Base-by-base conservation (phyloP, 2,329 filamentous ascomycete species). In the Colletotrichum sp. region DNA sequence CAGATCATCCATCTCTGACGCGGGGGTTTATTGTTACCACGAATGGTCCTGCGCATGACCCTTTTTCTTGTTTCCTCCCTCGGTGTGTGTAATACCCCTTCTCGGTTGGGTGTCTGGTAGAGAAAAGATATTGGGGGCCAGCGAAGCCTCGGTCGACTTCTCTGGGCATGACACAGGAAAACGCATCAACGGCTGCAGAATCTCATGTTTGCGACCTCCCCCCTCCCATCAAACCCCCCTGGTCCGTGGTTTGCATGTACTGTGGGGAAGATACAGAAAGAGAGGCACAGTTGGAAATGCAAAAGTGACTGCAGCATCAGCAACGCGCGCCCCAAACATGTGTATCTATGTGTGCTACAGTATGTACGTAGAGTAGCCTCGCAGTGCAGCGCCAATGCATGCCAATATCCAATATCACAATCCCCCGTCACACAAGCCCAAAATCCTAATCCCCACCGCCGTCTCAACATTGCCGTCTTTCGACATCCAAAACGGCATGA, bases 311-410 rank as follows among this genome's bases (percentile, higher is more conserved):
- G 26, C 24, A 30, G 16, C 60, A 63, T 36, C 60, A 63, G 28
- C 60, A 39, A 36, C 30, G 22, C 24, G 34, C 34, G 63, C 34
- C 16, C 63, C 22, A 10, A 44, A 44, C 39, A 44, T 44, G 39
- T 44, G 39, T 44, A 10, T 44, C 8, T 44, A n/a, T 44, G 16
- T 39, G n/a, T 44, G 39, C 39, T 44, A 44, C 18, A 44, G 39
- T 13, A 59, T 9, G 28, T 44, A 65, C 24, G 52, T 1, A 22
- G 28, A 30, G 28, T 30, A 36, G 67, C 55, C 65, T 36, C 30
- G 16, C n/a, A 48, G 62, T 62, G 67, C 67, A 34, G 67, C 67
- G 67, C 67, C 67, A 62, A 70, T 70, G 67, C 67, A 70, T 70
- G 57, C 67, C 67, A 63, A 70, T 70, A 16, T 39, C 26, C 67